Conservation (phyloP, 176 grass and related monocot species). For the Zea luxurians region DNA sequence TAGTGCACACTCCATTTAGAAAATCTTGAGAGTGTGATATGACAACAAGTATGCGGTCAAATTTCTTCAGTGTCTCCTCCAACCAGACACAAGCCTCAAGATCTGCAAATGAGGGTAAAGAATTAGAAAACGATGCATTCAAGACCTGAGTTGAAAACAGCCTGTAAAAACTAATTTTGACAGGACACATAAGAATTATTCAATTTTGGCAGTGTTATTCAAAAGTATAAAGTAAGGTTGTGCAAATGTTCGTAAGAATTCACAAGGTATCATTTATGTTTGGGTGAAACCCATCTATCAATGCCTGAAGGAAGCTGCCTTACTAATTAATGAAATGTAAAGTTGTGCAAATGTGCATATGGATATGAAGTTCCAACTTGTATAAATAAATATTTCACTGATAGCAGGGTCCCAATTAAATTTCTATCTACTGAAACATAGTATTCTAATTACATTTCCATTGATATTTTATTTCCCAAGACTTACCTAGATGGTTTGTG, state of each 20-base stretch:
- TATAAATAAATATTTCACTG: background rate
- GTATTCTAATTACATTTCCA: background rate
- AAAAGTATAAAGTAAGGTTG: background rate
- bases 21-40: conserved; percentile 92
- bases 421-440: background rate
- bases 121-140: background rate
- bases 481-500: conserved; percentile 94
- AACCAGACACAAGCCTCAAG: conserved; percentile 97
- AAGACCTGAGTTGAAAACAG: background rate
- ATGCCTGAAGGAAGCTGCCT: background rate
- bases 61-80: conserved; percentile 81
- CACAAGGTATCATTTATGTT: background rate
- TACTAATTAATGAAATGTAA: background rate
- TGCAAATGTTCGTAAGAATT: background rate
- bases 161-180: background rate
- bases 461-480: background rate
- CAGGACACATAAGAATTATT: background rate
- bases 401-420: background rate
- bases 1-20: conserved; percentile 88
- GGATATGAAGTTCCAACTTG: background rate
- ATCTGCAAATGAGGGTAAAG: conserved; percentile 46
- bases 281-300: background rate
- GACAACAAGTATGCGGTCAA: conserved; percentile 88
- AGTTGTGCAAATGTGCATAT: background rate
- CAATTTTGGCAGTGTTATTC: background rate